Evolutionary conservation across 2,329 filamentous ascomycete species (phyloP), one percentile per base, ranked within the genome.

Genomic region (Sporothrix mexicana): DNA sequence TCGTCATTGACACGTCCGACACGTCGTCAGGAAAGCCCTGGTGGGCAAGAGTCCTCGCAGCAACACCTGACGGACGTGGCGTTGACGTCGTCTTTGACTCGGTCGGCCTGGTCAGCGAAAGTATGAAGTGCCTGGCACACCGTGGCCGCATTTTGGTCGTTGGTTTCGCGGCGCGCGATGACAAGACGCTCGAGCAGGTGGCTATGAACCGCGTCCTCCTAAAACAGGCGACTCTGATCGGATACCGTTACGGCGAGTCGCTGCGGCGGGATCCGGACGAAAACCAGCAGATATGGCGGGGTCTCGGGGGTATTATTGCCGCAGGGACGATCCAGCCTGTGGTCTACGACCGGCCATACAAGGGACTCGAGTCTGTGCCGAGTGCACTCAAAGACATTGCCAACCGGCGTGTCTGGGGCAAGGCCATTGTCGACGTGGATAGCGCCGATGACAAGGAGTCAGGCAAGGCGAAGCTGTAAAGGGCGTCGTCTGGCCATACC

Each of bases 61-160:
- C 85, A 23, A 89, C 87, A 0, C 51, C 53, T 49, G 75, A 78
- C 1, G 83, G 84, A 0, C 79, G 81, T 43, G 88, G 88, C 0
- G 88, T 87, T 1, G 84, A 90, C 79, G 82, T 88, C 0, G 85
- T 90, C 13, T 87, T 87, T 76, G 88, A 91, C 79, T 83, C 85
- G 8, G 87, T 90, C 12, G 88, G 88, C 0, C 81, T 87, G 30
- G 86, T 90, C 8, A 83, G 86, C 74, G 83, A 83, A 73, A 87
- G 85, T 53, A 77, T 90, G 41, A 84, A 84, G 73, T 88, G 87
- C 75, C 79, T 88, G 45, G 86, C 82, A 30, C 85, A 88, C 77
- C 82, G 84, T 49, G 88, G 88, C 0, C 80, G 84, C 45, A 79
- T 91, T 20, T 82, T 91, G 1, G 80, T 90, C 41, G 82, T 89